Evolutionary conservation across 176 grass and related monocot genomes (phyloP), one percentile per base, ranked within the genome.

Genomic region (Eremochloa ophiuroides): DNA sequence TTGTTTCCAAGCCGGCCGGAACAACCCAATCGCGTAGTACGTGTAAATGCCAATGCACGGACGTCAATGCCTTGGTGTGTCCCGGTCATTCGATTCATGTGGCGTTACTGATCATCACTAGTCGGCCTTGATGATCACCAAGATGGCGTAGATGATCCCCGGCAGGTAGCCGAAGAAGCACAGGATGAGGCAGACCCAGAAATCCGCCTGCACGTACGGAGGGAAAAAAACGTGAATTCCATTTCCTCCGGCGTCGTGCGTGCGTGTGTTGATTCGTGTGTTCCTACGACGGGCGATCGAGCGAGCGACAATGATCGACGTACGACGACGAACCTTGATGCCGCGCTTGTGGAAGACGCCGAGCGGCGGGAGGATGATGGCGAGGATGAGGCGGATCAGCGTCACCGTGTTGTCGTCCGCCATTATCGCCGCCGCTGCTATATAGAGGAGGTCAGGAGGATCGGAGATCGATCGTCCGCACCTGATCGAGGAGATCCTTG

Each of bases 271-370:
- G 4, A 12, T 5, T 17, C 15, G 51, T 55, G 2, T n/a, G 18
- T 22, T n/a, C 51, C 18, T 9, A 55, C 20, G 18, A n/a, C 47
- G 47, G 4, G 4, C 4, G 4, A 22, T 3, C 53, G 56, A 25
- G 5, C 10, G 25, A 30, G 27, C 16, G 27, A 55, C 1, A 20
- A 0, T 38, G 0, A 38, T 0, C 1, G 20, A 16, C 2, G 2
- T 9, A 40, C 1, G 5, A 31, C 3, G 68, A 62, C 30, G 55
- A 56, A 85, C 83, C 88, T 78, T 14, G 46, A 44, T 22, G 47
- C 88, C 88, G 58, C 67, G 76, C 47, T 79, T 86, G 79, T 86
- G 59, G 88, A 90, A 83, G 79, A 86, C 88, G 71, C 88, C 83
- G 46, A 90, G 83, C 12, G 83, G 83, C 46, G 88, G 83, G n/a